Base-by-base conservation (phyloP, 345 rosid genomes). In the Zanthoxylum bungeanum region DNA sequence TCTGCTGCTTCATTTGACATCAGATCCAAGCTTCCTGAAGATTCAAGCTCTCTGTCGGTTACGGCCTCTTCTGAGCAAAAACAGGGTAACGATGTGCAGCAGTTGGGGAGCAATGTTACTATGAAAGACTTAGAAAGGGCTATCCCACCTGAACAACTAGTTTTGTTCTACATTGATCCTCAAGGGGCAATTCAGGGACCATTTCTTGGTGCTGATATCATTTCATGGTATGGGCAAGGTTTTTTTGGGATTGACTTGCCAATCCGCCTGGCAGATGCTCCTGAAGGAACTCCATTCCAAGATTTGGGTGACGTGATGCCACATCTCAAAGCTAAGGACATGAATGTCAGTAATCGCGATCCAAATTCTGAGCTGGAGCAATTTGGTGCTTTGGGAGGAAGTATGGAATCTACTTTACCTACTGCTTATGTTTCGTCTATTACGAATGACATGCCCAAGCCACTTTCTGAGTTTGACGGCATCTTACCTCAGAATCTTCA, bases 191-290 rank as follows among this genome's bases (percentile, higher is more conserved):
- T 80, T 62, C 97, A 94, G 84, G 98, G 97, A 70, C 98, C 97
- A 6, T 94, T 88, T 74, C 79, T 84, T 62, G 97, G 97, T 61
- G 79, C 89, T 51, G 97, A 92, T 80, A 87, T 94, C 76, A 78
- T 91, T 53, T 83, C 85, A 53, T 94, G 98, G 98, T 86, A 86
- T 82, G 97, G 87, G 73, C 93, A 94, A 82, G 98, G 97, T 0
- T 94, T 88, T 79, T 94, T 94, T 79, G 97, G 95, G 44, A 80
- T 84, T 61, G 98, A 94, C 75, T 85, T 94, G 72, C 93, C 83
- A 6, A 93, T 92, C 49, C 86, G 94, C 70, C 75, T 88, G 77
- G 88, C 85, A 60, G 88, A 86, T 84, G 97, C 95, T 68, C 91
- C 87, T 40, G 90, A 90, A 66, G 95, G 90, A 71, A 86, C 87